Percentiles rank a stretch among this genome's conserved stretches.
Conservation (phyloP, 306 rosid genomes). For the Amphicarpaea edgeworthii region DNA sequence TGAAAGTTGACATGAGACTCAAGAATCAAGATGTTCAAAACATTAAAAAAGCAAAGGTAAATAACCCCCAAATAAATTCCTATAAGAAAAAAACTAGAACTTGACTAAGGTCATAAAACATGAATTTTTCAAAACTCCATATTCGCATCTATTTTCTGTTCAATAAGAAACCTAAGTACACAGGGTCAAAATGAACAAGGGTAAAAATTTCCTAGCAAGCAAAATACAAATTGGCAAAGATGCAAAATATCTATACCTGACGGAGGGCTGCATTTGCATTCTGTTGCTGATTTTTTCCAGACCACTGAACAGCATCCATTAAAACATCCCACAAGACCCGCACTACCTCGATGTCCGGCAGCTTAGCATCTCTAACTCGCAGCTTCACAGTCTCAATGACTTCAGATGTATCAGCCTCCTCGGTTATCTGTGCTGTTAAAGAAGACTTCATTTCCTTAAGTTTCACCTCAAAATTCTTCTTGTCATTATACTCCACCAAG, state of each 20-base stretch:
- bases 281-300: conserved; percentile 99
- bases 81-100: neutral
- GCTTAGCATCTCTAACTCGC: conserved; percentile 91
- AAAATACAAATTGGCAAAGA: conserved; percentile 35
- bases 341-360: conserved; percentile 85
- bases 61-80: neutral
- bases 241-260: conserved; percentile 62
- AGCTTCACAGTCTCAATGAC: conserved; percentile 94
- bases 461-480: conserved; percentile 95
- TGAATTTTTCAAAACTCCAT: neutral
- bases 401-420: conserved; percentile 91
- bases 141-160: neutral
- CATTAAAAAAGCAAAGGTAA: neutral
- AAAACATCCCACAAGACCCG: conserved; percentile 93
- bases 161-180: conserved; percentile 22
- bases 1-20: neutral
- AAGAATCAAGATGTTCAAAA: neutral
- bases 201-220: neutral
- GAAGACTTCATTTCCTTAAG: conserved; percentile 96
- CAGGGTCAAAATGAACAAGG: neutral
- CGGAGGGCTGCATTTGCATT: conserved; percentile 98
- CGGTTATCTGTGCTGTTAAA: conserved; percentile 90
- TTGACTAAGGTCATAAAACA: conserved; percentile 1
- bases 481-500: conserved; percentile 95
- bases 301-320: conserved; percentile 99